Evolutionary conservation across 2,329 filamentous ascomycete species (phyloP).

Genomic region (Cladosporium cucumerinum): DNA sequence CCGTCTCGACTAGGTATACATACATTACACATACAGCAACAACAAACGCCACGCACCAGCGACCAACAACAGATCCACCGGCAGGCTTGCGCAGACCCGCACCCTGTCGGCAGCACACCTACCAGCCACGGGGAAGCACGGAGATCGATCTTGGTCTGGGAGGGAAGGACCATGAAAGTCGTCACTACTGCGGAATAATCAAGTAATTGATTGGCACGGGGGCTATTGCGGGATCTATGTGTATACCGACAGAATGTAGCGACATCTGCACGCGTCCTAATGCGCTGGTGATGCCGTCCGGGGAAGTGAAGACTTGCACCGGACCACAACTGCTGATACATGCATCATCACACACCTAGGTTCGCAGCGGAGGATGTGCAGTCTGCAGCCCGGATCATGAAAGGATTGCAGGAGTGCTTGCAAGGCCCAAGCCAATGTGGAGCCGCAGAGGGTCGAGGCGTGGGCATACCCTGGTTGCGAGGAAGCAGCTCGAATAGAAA

Average conservation of each 20-base stretch:
- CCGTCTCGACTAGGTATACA: not conserved
- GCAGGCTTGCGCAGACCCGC: not conserved
- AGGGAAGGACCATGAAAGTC: not conserved
- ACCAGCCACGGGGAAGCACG: constrained; percentile 11
- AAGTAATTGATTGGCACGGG: constrained; percentile 8
- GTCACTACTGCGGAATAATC: constrained; percentile 1
- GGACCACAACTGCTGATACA: constrained; percentile 6
- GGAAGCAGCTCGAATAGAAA: not conserved
- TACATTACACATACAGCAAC: not conserved
- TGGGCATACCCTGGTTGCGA: not conserved
- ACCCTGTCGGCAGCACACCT: not conserved
- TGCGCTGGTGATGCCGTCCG: not conserved
- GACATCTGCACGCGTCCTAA: not conserved
- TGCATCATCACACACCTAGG: not conserved
- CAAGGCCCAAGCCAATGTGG: constrained; percentile 2
- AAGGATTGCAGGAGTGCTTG: constrained; percentile 5
- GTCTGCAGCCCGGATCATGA: not conserved
- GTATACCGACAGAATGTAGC: not conserved
- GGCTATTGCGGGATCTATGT: not conserved
- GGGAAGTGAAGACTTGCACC: constrained; percentile 7
- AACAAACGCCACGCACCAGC: not conserved
- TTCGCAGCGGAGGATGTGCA: not conserved
- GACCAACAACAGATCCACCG: constrained; percentile 4
- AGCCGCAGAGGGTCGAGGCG: constrained; percentile 1
- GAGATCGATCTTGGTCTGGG: not conserved